These are phyloP conservation scores for Ilyonectria mors-panacis DNA, from an alignment of 2,329 filamentous ascomycete species.

Conservation along the genomic window DNA sequence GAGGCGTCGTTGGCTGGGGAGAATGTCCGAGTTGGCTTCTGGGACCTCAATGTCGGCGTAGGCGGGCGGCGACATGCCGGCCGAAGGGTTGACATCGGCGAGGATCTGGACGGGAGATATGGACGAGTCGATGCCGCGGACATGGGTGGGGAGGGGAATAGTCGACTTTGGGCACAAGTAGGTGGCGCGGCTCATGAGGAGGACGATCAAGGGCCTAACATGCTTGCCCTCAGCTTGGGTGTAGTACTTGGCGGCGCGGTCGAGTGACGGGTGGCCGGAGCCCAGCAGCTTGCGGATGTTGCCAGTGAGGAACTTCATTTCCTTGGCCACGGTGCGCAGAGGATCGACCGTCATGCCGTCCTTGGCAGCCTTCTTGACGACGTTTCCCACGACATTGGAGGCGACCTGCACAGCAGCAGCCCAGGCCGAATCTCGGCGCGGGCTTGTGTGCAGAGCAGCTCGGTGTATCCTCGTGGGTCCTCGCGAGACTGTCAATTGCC, in stretches of 20 bases:
- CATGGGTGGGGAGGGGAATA: constrained; percentile 57
- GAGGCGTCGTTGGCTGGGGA: constrained; percentile 92
- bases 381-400: constrained; percentile 79
- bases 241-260: constrained; percentile 98
- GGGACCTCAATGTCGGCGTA: constrained; percentile 56
- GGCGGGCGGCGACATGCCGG: constrained; percentile 56
- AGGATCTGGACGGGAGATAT: constrained; percentile 74
- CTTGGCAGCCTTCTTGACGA: constrained; percentile 73
- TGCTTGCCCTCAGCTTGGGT: constrained; percentile 97
- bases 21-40: constrained; percentile 74
- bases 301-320: constrained; percentile 95
- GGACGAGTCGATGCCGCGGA: constrained; percentile 65
- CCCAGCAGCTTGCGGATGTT: constrained; percentile 95
- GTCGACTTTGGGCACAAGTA: constrained; percentile 78
- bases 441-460: constrained; percentile 60
- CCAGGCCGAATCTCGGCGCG: constrained; percentile 74
- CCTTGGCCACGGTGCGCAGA: constrained; percentile 90
- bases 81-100: constrained; percentile 84
- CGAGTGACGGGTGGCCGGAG: constrained; percentile 93
- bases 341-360: constrained; percentile 86
- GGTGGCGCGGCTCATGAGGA: constrained; percentile 96
- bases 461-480: constrained; percentile 53
- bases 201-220: constrained; percentile 91
- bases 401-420: constrained; percentile 81
- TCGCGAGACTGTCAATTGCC: constrained; percentile 49